These are phyloP conservation scores for Entonaema liquescens DNA, from an alignment of 495 filamentous ascomycete species.

Conservation along the genomic window DNA sequence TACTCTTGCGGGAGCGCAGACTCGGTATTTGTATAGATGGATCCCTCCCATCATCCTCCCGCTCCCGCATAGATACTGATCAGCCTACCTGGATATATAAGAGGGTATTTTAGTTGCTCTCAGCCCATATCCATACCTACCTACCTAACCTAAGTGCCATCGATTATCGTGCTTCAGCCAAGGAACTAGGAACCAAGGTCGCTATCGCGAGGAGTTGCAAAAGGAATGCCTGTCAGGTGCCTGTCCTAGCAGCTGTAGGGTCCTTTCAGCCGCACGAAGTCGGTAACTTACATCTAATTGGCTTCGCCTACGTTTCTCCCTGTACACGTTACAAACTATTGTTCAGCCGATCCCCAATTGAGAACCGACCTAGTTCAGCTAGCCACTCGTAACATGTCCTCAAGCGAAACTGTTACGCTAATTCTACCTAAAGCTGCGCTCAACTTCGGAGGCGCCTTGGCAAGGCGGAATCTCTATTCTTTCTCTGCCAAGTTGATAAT, in stretches of 20 bases:
- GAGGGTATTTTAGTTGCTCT: conserved; percentile 1
- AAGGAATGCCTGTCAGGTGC: neutral
- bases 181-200: conserved; percentile 5
- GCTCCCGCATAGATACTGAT: neutral
- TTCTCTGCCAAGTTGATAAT: too few species aligned
- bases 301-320: conserved; percentile 3
- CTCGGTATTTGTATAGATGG: conserved; percentile 29
- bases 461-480: conserved; percentile 24
- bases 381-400: conserved; percentile 20
- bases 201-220: neutral
- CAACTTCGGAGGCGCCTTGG: conserved; percentile 21
- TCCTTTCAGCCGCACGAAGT: conserved; percentile 38
- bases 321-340: conserved; percentile 22
- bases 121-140: conserved; percentile 16
- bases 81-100: conserved; percentile 10
- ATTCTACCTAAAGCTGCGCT: conserved; percentile 6
- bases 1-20: neutral
- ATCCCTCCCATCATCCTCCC: neutral
- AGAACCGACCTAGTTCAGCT: conserved; percentile 12
- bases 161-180: neutral
- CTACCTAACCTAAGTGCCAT: conserved; percentile 10
- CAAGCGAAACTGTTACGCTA: conserved; percentile 30
- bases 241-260: conserved; percentile 25
- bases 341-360: conserved; percentile 25
- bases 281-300: conserved; percentile 7